Evolutionary conservation across 768 basidiomycete genomes (phyloP).

Genomic region (Rhodosporidiobolus sp.): DNA sequence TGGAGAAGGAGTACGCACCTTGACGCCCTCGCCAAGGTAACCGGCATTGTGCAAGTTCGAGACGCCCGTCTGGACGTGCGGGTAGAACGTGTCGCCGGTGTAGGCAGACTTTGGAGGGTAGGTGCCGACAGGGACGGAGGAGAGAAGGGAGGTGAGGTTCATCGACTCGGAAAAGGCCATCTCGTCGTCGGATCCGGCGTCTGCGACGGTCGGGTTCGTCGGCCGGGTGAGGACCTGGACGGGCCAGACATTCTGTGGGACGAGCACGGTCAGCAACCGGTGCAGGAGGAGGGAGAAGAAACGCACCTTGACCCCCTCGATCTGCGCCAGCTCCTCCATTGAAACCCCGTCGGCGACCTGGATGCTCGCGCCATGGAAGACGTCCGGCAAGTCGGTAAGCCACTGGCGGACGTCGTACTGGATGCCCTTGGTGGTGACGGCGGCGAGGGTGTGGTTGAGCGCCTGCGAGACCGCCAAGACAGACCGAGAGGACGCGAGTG

Average conservation of each 20-base stretch:
- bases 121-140: background rate
- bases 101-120: slow-evolving; percentile 21
- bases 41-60: slow-evolving; percentile 65
- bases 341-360: slow-evolving; percentile 10
- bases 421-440: slow-evolving; percentile 5
- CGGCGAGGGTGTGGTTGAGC: slow-evolving; percentile 23
- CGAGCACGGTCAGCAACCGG: background rate
- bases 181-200: background rate
- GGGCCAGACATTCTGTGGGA: slow-evolving; percentile 23
- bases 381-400: slow-evolving; percentile 12
- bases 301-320: slow-evolving; percentile 31
- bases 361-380: slow-evolving; percentile 32
- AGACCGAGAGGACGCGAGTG: background rate
- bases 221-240: slow-evolving; percentile 9
- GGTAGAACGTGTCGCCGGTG: slow-evolving; percentile 19
- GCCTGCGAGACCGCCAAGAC: slow-evolving; percentile 9
- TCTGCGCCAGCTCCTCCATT: background rate
- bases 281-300: too few species aligned
- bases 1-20: slow-evolving; percentile 40
- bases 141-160: background rate
- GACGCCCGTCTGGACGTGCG: slow-evolving; percentile 52
- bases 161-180: background rate
- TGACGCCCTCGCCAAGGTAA: slow-evolving; percentile 63
- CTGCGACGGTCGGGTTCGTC: background rate
- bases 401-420: slow-evolving; percentile 9